A percentile compares a stretch with the other conserved stretches of the same genome.
phyloP scores from a whole-genome alignment of 257 asterid genomes.

The Solanum peruvianum region DNA sequence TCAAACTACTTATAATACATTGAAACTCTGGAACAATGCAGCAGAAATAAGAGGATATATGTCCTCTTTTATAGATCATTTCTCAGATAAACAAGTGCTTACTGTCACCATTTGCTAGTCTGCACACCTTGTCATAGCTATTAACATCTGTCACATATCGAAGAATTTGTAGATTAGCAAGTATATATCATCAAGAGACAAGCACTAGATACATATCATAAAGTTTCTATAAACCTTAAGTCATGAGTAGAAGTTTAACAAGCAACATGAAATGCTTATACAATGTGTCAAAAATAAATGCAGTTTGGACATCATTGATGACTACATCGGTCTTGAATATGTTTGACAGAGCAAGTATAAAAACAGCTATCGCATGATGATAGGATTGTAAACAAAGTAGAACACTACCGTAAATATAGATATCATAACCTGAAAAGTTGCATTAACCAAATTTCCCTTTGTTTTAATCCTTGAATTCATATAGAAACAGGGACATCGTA shows the following conservation, averaged over 20 bases:
- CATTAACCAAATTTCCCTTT: not conserved
- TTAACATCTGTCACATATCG: conserved; percentile 31
- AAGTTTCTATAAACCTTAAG: not conserved
- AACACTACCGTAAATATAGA: not conserved
- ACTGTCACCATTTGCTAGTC: conserved; percentile 64
- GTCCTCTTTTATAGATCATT: not conserved
- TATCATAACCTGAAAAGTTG: not conserved
- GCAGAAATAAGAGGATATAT: not conserved
- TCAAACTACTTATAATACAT: not conserved
- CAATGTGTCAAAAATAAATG: not conserved
- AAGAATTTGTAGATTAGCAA: not conserved
- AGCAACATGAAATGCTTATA: not conserved
- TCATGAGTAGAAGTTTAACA: not conserved
- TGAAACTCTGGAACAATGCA: not conserved
- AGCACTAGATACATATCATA: not conserved
- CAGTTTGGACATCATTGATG: not conserved
- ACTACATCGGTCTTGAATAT: not conserved
- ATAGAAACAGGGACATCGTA: not conserved
- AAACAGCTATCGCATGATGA: not conserved
- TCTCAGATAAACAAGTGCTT: conserved; percentile 54
- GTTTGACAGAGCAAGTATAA: not conserved
- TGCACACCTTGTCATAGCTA: conserved; percentile 52
- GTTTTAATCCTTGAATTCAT: not conserved
- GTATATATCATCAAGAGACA: not conserved
- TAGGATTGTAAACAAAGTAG: not conserved